phyloP scores from a whole-genome alignment of 2,329 filamentous ascomycete species.

The Claviceps pusilla region DNA sequence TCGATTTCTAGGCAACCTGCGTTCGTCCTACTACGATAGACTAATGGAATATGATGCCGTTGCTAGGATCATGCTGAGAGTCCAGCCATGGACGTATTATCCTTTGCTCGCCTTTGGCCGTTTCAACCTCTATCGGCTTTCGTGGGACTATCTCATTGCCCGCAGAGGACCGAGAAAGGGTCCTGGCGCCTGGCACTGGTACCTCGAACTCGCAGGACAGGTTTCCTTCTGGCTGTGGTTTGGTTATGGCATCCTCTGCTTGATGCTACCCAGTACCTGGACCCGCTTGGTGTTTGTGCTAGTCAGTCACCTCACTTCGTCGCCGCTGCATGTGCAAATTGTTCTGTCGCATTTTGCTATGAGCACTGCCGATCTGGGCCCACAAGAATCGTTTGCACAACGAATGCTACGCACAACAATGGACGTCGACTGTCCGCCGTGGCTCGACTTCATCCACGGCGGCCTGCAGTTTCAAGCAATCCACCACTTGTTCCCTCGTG shows the following conservation, averaged over 20 bases:
- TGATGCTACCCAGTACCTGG: conserved; percentile 51
- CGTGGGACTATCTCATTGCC: conserved; percentile 60
- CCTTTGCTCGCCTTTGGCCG: conserved; percentile 64
- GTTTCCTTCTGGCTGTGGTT: conserved; percentile 77
- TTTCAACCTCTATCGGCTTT: conserved; percentile 75
- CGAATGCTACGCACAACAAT: conserved; percentile 87
- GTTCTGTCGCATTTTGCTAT: conserved; percentile 87
- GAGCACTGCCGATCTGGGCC: conserved; percentile 76
- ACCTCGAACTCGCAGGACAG: conserved; percentile 62
- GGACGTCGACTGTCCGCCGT: conserved; percentile 60
- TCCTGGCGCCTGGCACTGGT: conserved; percentile 69
- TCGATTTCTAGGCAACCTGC: conserved; percentile 56
- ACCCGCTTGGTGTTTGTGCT: conserved; percentile 61
- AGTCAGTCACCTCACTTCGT: conserved; percentile 65
- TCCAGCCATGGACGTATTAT: conserved; percentile 75
- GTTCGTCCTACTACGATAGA: conserved; percentile 71
- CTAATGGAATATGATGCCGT: conserved; percentile 63
- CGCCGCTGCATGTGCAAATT: conserved; percentile 77
- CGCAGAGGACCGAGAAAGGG: conserved; percentile 60
- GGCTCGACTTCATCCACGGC: conserved; percentile 59
- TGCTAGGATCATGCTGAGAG: conserved; percentile 54
- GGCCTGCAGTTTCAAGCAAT: conserved; percentile 60
- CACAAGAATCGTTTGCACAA: conserved; percentile 74
- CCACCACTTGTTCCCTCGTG: conserved; percentile 53
- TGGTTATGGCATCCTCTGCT: conserved; percentile 68